phyloP scores from a whole-genome alignment of 352 stramenopile species.

The Phytopythium montanum region DNA sequence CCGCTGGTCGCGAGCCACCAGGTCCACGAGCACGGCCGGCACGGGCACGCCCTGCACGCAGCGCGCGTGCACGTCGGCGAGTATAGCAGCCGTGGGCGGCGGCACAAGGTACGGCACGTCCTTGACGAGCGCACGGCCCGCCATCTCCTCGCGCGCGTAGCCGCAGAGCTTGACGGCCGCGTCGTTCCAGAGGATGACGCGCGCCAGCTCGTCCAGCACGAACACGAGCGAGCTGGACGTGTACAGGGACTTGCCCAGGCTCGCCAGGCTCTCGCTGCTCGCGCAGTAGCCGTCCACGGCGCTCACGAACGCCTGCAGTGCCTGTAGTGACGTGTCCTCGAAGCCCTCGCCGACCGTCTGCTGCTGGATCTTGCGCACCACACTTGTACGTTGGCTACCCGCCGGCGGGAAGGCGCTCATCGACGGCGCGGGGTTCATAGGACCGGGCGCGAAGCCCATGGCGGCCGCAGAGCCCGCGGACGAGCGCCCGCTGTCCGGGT shows the following conservation, averaged over 20 bases:
- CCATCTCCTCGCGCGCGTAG: constrained; percentile 81
- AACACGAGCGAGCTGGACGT: constrained; percentile 72
- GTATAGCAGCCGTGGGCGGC: constrained; percentile 37
- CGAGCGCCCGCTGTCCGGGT: constrained; percentile 48
- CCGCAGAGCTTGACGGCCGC: constrained; percentile 64
- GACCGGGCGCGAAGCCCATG: constrained; percentile 1
- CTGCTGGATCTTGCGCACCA: constrained; percentile 73
- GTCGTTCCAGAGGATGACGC: constrained; percentile 87
- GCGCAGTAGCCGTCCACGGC: constrained; percentile 73
- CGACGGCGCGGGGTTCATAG: background rate
- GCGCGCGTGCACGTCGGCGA: constrained; percentile 56
- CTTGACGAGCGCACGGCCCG: constrained; percentile 61
- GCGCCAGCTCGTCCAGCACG: constrained; percentile 81
- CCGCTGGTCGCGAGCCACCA: constrained; percentile 48
- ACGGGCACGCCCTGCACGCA: constrained; percentile 55
- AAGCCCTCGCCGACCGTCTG: constrained; percentile 76
- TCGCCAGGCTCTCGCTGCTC: constrained; percentile 72
- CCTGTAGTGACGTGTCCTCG: constrained; percentile 58
- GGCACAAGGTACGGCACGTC: constrained; percentile 73
- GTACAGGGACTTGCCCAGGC: constrained; percentile 82
- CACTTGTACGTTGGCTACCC: constrained; percentile 25
- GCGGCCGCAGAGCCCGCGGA: constrained; percentile 17
- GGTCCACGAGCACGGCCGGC: constrained; percentile 50
- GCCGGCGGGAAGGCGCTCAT: background rate
- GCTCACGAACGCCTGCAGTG: constrained; percentile 72